Percentiles rank a stretch among this genome's conserved stretches.
Conservation (phyloP, 441 rosid genomes). For the Erysimum pusillum region DNA sequence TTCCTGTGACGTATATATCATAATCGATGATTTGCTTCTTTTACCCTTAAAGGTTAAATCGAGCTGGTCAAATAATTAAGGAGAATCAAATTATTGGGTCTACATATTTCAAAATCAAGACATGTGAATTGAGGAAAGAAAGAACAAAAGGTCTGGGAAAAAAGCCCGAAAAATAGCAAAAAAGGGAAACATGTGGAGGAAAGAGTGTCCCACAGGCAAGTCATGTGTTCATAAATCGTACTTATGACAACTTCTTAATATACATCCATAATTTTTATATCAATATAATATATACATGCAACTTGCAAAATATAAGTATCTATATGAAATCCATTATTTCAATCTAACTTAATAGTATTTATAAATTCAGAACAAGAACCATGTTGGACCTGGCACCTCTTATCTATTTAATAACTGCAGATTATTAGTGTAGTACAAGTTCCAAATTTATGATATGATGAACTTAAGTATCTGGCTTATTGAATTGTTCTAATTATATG, state of each 20-base stretch:
- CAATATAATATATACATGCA: constrained; percentile 26
- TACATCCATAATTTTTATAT: not conserved
- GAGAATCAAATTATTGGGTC: constrained; percentile 39
- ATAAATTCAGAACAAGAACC: not conserved
- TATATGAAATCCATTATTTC: not conserved
- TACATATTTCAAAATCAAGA: constrained; percentile 42
- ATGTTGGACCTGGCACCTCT: not conserved
- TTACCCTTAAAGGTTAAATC: not conserved
- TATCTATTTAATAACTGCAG: not conserved
- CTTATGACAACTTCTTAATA: constrained; percentile 34
- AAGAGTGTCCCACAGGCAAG: constrained; percentile 50
- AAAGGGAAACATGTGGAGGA: constrained; percentile 45
- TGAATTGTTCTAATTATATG: constrained; percentile 7
- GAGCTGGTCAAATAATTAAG: constrained; percentile 24
- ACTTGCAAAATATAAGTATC: constrained; percentile 33
- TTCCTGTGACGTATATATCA: not conserved
- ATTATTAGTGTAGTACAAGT: constrained; percentile 14
- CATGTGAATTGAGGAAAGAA: constrained; percentile 48
- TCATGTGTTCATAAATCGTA: constrained; percentile 46
- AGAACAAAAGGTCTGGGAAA: constrained; percentile 41
- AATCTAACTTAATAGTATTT: not conserved
- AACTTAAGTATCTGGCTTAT: not conserved
- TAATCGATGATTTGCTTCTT: constrained; percentile 17
- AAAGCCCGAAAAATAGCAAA: constrained; percentile 46
- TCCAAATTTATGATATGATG: not conserved